A percentile compares a stretch with the other conserved stretches of the same genome.
Evolutionary conservation across 805 yeast species (phyloP).

Genomic region (Barnettozyma sp.): DNA sequence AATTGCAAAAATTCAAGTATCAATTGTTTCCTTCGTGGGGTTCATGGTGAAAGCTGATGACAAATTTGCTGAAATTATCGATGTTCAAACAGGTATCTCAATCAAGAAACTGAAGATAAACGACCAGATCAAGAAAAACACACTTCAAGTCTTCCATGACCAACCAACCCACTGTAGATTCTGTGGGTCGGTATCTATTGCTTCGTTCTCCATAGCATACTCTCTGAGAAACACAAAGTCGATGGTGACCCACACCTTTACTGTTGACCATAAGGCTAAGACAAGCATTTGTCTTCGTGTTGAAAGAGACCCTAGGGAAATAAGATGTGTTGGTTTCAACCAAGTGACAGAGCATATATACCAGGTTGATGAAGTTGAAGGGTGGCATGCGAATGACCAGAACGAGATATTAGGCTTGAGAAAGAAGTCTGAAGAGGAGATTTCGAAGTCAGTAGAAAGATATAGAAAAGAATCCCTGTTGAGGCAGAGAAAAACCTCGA

Average conservation of each 20-base stretch:
- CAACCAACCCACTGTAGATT: slow-evolving; percentile 85
- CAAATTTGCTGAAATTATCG: slow-evolving; percentile 57
- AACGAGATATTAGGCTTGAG: slow-evolving; percentile 69
- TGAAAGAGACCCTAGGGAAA: slow-evolving; percentile 89
- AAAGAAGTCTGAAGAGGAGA: slow-evolving; percentile 33
- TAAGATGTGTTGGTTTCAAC: slow-evolving; percentile 81
- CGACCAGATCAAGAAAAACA: slow-evolving; percentile 40
- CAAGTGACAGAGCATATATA: slow-evolving; percentile 63
- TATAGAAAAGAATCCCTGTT: slow-evolving; percentile 12
- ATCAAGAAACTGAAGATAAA: slow-evolving; percentile 57
- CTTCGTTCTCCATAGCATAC: slow-evolving; percentile 66
- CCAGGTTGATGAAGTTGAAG: slow-evolving; percentile 60
- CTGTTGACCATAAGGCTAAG: slow-evolving; percentile 67
- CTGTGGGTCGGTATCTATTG: slow-evolving; percentile 83
- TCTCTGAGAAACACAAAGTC: slow-evolving; percentile 50
- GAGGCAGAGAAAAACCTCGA: slow-evolving; percentile 13
- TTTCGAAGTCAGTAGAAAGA: slow-evolving; percentile 14
- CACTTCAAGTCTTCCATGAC: slow-evolving; percentile 68
- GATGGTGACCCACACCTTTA: slow-evolving; percentile 65
- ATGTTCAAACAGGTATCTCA: slow-evolving; percentile 71
- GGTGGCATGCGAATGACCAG: slow-evolving; percentile 75
- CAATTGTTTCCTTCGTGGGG: slow-evolving; percentile 63
- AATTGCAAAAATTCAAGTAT: slow-evolving; percentile 27
- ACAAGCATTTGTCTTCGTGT: slow-evolving; percentile 79
- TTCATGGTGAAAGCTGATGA: slow-evolving; percentile 59